Conservation (phyloP, 441 rosid genomes). For the Flueggea neowawraea region DNA sequence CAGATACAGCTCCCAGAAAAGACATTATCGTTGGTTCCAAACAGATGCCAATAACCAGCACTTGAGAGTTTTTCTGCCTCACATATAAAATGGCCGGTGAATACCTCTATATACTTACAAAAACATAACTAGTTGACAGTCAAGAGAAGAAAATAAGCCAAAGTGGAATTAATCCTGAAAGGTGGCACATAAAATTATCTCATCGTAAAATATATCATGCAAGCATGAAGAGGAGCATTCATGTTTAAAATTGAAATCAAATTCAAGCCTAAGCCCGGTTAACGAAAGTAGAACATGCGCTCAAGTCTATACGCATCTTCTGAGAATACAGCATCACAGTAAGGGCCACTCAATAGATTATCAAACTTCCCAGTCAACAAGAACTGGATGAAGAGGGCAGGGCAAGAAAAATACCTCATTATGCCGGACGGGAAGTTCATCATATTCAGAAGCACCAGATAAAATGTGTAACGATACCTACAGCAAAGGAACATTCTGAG, state of each 20-base stretch:
- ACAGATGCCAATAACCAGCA: no score
- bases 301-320: background rate
- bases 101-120: no score
- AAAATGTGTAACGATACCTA: slow-evolving; percentile 87
- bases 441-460: slow-evolving; percentile 89
- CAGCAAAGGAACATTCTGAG: slow-evolving; percentile 13
- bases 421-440: slow-evolving; percentile 98
- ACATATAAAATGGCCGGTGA: no score
- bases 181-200: no score
- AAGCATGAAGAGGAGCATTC: background rate
- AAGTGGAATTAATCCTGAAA: no score
- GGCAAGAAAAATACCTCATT: slow-evolving; percentile 62
- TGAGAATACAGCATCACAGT: background rate
- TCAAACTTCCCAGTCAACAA: background rate
- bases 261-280: background rate
- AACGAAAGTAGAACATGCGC: background rate
- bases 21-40: no score
- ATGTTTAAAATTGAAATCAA: background rate
- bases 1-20: no score
- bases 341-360: no score
- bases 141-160: no score
- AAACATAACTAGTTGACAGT: no score
- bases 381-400: background rate
- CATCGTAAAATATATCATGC: background rate
- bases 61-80: no score